These are phyloP conservation scores for Gracilaria caudata DNA, from an alignment of 23 red algal species.

Conservation along the genomic window DNA sequence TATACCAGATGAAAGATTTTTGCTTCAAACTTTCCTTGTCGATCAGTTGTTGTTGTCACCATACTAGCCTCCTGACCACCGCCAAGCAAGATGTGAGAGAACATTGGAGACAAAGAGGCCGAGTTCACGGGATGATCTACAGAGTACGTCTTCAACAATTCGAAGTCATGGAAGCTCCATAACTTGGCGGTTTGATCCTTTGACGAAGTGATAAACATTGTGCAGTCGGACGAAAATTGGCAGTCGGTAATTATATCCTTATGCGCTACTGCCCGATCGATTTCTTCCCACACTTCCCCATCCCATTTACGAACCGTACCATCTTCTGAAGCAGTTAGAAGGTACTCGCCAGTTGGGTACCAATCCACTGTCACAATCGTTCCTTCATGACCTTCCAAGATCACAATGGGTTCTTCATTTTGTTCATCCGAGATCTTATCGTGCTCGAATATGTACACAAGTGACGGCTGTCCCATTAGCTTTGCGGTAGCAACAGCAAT, in stretches of 20 bases:
- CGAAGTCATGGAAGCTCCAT: constrained; percentile 79
- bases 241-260: constrained; percentile 77
- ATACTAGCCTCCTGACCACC: constrained; percentile 96
- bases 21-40: constrained; percentile 87
- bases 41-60: constrained; percentile 93
- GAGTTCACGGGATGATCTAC: constrained; percentile 94
- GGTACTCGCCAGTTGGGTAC: constrained; percentile 75
- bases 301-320: constrained; percentile 94
- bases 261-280: constrained; percentile 70
- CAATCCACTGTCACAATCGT: constrained; percentile 84
- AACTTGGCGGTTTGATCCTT: constrained; percentile 89
- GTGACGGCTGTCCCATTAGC: constrained; percentile 88
- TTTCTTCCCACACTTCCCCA: constrained; percentile 82
- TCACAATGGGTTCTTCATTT: constrained; percentile 63
- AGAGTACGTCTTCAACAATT: constrained; percentile 77
- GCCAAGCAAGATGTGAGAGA: constrained; percentile 88
- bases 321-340: constrained; percentile 87
- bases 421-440: constrained; percentile 36
- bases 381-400: constrained; percentile 74
- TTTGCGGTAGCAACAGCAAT: constrained; percentile 82
- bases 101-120: constrained; percentile 82
- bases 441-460: constrained; percentile 79
- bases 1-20: constrained; percentile 91
- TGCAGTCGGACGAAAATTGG: constrained; percentile 60
- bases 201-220: constrained; percentile 84